A percentile compares a stretch with the other conserved stretches of the same genome.
Conservation (phyloP, 176 grass and related monocot species). For the Calamus simplicifolius region DNA sequence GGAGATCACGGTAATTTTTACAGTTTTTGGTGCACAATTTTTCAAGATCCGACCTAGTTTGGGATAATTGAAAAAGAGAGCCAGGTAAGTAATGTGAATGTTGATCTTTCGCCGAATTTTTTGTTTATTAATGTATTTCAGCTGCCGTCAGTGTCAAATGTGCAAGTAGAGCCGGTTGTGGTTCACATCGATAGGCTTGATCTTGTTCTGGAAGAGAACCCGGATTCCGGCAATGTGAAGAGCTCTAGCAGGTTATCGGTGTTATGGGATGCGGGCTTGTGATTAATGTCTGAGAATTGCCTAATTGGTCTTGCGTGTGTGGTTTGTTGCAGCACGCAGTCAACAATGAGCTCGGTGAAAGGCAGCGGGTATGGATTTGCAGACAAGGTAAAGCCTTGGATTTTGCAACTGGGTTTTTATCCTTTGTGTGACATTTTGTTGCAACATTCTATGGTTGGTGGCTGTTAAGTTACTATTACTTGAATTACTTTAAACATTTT, state of each 20-base stretch:
- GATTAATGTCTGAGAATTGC: neutral
- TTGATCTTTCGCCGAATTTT: no score
- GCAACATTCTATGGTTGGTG: no score
- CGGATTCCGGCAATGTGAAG: constrained; percentile 55
- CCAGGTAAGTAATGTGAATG: no score
- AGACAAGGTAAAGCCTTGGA: constrained; percentile 62
- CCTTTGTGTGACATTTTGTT: no score
- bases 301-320: constrained; percentile 21
- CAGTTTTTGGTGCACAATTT: neutral
- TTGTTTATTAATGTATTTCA: constrained; percentile 20
- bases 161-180: constrained; percentile 88
- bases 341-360: constrained; percentile 32
- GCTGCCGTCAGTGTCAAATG: constrained; percentile 96
- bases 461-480: no score
- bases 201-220: constrained; percentile 89
- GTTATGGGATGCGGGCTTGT: neutral
- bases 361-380: constrained; percentile 92
- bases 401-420: no score
- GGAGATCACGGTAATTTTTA: constrained; percentile 74
- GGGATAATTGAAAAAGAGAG: no score
- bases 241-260: constrained; percentile 46
- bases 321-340: constrained; percentile 30
- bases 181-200: constrained; percentile 91
- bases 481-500: no score
- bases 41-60: no score